A percentile compares a stretch with the other conserved stretches of the same genome.
Conservation (phyloP, 1,284 basidiomycete genomes). For the Austropuccinia psidii region DNA sequence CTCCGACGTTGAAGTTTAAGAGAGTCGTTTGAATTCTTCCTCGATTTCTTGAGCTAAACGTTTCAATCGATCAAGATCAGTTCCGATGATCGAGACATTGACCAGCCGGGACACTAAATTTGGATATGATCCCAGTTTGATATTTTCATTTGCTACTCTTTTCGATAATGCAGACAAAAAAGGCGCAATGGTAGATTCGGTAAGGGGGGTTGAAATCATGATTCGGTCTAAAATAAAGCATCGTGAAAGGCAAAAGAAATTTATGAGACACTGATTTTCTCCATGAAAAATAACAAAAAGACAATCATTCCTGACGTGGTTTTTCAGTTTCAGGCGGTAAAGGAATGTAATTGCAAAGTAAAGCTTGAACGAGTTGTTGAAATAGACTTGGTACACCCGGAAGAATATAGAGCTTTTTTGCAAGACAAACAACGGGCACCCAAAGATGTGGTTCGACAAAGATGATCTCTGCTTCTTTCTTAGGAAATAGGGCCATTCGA, state of each 20-base stretch:
- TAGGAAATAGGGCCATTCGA: slow-evolving; percentile 76
- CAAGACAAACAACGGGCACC: slow-evolving; percentile 50
- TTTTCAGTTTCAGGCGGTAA: slow-evolving; percentile 39
- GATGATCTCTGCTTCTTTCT: slow-evolving; percentile 41
- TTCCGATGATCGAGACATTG: slow-evolving; percentile 72
- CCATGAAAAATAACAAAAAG: background rate
- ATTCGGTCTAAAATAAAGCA: slow-evolving; percentile 34
- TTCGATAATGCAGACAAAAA: slow-evolving; percentile 71
- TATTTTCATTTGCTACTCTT: slow-evolving; percentile 62
- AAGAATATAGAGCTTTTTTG: slow-evolving; percentile 48
- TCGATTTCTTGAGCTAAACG: too few relatives aligned
- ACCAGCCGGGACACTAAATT: slow-evolving; percentile 51
- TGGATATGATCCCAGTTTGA: slow-evolving; percentile 46
- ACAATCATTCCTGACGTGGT: slow-evolving; percentile 7
- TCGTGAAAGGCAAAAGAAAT: background rate
- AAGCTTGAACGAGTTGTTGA: slow-evolving; percentile 41
- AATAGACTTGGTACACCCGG: slow-evolving; percentile 45
- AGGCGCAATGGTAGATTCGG: slow-evolving; percentile 82
- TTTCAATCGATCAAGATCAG: slow-evolving; percentile 40
- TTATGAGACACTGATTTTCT: background rate
- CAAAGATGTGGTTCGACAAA: slow-evolving; percentile 45
- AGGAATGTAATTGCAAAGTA: slow-evolving; percentile 41
- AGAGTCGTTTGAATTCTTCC: too few relatives aligned
- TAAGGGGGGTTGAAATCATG: slow-evolving; percentile 53
- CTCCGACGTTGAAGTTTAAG: too few relatives aligned